Evolutionary conservation across 1,284 basidiomycete species (phyloP).

Genomic region (Melanopsichium pennsylvanicum): DNA sequence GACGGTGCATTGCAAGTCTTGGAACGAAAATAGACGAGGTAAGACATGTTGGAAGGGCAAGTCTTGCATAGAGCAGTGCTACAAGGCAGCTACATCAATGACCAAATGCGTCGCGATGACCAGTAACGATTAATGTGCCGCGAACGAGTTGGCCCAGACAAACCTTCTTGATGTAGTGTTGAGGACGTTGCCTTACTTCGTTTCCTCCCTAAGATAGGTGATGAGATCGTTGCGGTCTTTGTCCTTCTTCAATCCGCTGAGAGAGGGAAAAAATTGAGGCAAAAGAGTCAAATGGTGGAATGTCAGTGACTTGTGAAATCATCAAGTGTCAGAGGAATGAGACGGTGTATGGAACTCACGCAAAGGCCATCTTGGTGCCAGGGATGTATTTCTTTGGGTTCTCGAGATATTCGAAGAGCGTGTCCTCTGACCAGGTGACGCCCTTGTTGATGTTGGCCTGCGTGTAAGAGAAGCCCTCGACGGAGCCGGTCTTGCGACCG

Average conservation of each 20-base stretch:
- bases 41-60: no score
- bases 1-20: no score
- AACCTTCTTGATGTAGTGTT: no score
- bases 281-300: background rate
- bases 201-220: slow-evolving; percentile 51
- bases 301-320: background rate
- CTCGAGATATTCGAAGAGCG: slow-evolving; percentile 87
- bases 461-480: slow-evolving; percentile 87
- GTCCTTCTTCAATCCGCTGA: slow-evolving; percentile 58
- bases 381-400: slow-evolving; percentile 89
- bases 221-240: slow-evolving; percentile 65
- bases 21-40: no score
- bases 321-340: background rate
- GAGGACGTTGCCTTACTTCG: no score
- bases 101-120: no score
- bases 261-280: background rate
- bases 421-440: slow-evolving; percentile 80
- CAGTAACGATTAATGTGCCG: no score
- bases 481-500: slow-evolving; percentile 90
- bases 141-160: no score
- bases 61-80: no score
- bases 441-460: slow-evolving; percentile 93
- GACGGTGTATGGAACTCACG: no score
- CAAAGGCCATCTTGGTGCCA: slow-evolving; percentile 46
- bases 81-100: no score